These are phyloP conservation scores for Scenedesmus sp. DNA, from an alignment of 163 green algal genomes.

Conservation along the genomic window DNA sequence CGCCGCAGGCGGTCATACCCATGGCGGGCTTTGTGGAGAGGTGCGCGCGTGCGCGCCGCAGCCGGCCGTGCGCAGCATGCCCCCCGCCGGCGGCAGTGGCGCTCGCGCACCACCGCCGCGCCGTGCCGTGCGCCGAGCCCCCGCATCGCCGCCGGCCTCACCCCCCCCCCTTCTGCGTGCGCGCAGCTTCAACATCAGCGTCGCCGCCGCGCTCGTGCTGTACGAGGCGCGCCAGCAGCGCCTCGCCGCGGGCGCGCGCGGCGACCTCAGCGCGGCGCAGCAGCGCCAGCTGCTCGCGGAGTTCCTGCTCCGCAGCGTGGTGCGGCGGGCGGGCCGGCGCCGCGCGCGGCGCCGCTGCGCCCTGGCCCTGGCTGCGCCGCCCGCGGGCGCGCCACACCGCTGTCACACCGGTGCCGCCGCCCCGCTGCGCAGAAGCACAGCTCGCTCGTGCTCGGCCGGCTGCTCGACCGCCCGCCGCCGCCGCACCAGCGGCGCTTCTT, in stretches of 20 bases:
- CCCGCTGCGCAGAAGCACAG: constrained; percentile 48
- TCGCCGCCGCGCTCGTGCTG: constrained; percentile 86
- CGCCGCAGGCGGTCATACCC: background rate
- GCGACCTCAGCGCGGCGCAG: constrained; percentile 77
- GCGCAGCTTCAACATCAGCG: constrained; percentile 86
- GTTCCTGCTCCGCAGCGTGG: constrained; percentile 63
- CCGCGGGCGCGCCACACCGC: no score
- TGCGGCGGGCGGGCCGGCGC: background rate
- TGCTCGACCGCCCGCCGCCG: constrained; percentile 47
- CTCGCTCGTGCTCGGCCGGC: constrained; percentile 28
- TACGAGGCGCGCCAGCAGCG: constrained; percentile 72
- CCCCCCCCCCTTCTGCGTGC: no score
- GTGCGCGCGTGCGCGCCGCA: no score
- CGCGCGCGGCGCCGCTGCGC: background rate
- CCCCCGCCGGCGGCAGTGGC: no score
- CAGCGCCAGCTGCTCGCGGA: constrained; percentile 69
- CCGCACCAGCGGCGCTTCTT: constrained; percentile 33
- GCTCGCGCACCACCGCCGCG: no score
- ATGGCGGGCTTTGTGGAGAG: no score
- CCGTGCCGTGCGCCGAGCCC: no score
- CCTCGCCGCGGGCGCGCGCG: constrained; percentile 66
- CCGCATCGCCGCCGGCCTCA: no score
- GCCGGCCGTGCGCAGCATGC: no score
- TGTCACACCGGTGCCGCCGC: background rate
- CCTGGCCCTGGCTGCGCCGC: no score